Percentiles rank a stretch among this genome's conserved stretches.
Conservation (phyloP, 192 early-diverging fungal genomes). For the Rhizophlyctis rosea region DNA sequence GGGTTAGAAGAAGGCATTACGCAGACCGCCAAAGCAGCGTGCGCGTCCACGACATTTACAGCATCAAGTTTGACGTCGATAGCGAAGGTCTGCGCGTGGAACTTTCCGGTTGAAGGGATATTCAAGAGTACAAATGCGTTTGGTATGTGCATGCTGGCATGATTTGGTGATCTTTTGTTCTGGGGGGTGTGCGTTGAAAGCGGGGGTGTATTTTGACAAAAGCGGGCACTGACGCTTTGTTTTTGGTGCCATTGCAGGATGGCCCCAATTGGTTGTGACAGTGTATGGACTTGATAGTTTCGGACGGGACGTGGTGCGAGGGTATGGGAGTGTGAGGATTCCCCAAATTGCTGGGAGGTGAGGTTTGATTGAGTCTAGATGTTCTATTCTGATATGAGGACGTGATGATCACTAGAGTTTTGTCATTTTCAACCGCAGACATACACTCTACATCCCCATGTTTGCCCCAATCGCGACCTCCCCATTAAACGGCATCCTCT, state of each 20-base stretch:
- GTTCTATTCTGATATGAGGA: background rate
- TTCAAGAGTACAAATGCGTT: conserved; percentile 59
- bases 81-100: conserved; percentile 54
- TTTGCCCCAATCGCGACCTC: conserved; percentile 53
- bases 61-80: conserved; percentile 20
- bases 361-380: conserved; percentile 8
- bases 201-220: background rate
- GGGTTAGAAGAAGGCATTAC: conserved; percentile 62
- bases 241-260: too few species aligned
- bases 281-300: conserved; percentile 59
- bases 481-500: conserved; percentile 50
- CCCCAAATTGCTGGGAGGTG: conserved; percentile 19
- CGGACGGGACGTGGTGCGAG: conserved; percentile 61
- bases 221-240: too few species aligned
- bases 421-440: conserved; percentile 20
- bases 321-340: conserved; percentile 50
- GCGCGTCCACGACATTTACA: conserved; percentile 20
- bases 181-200: background rate
- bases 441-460: conserved; percentile 46
- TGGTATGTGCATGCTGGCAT: conserved; percentile 32
- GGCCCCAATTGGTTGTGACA: conserved; percentile 54
- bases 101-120: conserved; percentile 57
- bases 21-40: conserved; percentile 36
- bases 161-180: background rate
- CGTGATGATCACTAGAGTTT: background rate